Evolutionary conservation across 768 basidiomycete genomes (phyloP).

Genomic region (Suillus fuscotomentosus): DNA sequence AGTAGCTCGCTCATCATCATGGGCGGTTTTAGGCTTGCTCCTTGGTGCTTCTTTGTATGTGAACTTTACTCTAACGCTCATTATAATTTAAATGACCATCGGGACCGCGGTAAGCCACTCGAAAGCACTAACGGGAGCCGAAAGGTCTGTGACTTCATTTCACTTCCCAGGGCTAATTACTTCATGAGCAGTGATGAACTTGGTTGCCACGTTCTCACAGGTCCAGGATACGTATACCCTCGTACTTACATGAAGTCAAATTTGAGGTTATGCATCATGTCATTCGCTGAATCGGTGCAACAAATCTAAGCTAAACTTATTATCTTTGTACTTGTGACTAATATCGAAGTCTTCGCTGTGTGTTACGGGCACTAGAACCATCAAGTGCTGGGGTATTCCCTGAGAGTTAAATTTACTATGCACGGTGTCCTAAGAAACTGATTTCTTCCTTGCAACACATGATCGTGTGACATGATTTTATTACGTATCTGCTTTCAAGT

Average conservation of each 20-base stretch:
- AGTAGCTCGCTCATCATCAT: neutral
- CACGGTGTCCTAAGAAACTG: neutral
- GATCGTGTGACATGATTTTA: neutral
- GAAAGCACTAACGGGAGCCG: neutral
- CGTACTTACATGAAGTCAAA: neutral
- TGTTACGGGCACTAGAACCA: neutral
- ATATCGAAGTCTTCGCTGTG: neutral
- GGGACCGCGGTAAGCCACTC: neutral
- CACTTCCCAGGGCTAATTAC: neutral
- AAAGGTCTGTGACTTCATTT: neutral
- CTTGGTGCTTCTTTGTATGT: neutral
- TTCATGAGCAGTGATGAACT: neutral
- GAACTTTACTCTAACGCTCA: neutral
- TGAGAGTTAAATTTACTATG: neutral
- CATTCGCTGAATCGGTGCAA: neutral
- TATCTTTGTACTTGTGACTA: no score
- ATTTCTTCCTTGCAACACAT: neutral
- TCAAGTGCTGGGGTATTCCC: neutral
- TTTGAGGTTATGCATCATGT: neutral
- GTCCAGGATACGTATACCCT: neutral
- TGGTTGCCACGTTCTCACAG: conserved; percentile 5
- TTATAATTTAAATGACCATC: neutral
- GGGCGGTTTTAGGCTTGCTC: no score
- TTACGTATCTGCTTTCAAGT: conserved; percentile 6
- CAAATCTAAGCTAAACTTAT: no score